Evolutionary conservation across 164 flowering plant genomes (phyloP).

Genomic region (Stephania yunnanensis): DNA sequence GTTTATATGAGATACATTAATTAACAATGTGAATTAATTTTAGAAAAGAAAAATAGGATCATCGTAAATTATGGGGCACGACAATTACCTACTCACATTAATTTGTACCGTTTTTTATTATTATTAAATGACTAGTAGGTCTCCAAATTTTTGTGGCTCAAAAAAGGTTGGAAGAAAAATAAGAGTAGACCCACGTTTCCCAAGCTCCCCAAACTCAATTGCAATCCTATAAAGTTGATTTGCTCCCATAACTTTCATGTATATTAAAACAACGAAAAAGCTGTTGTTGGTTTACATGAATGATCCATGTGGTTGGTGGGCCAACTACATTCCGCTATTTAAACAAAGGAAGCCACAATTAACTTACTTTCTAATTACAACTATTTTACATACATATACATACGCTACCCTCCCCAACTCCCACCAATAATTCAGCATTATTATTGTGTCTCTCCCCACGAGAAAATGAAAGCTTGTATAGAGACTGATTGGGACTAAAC

Average conservation of each 20-base stretch:
- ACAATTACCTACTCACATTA: not conserved
- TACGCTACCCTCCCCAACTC: conserved; percentile 21
- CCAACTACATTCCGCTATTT: conserved; percentile 5
- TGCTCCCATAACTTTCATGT: not conserved
- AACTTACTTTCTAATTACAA: conserved; percentile 9
- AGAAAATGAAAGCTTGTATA: conserved; percentile 6
- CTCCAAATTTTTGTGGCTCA: not conserved
- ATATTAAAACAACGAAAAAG: not conserved
- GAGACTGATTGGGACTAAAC: not conserved
- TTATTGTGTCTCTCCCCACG: conserved; percentile 17
- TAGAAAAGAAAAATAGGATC: no score
- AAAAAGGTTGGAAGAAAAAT: not conserved
- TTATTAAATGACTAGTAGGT: not conserved
- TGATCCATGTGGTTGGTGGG: conserved; percentile 21
- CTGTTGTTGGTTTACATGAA: conserved; percentile 6
- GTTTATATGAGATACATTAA: no score
- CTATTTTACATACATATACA: conserved; percentile 12
- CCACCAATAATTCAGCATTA: conserved; percentile 28
- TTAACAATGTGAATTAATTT: no score
- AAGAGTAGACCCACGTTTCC: not conserved
- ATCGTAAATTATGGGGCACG: not conserved
- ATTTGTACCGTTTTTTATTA: no score
- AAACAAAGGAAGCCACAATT: conserved; percentile 15
- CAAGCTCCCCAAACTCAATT: not conserved
- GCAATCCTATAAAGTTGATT: conserved; percentile 1